Percentiles rank a stretch among this genome's conserved stretches.
These are phyloP conservation scores for Shiraia sp. DNA, from an alignment of 2,329 filamentous ascomycete species.

Conservation along the genomic window DNA sequence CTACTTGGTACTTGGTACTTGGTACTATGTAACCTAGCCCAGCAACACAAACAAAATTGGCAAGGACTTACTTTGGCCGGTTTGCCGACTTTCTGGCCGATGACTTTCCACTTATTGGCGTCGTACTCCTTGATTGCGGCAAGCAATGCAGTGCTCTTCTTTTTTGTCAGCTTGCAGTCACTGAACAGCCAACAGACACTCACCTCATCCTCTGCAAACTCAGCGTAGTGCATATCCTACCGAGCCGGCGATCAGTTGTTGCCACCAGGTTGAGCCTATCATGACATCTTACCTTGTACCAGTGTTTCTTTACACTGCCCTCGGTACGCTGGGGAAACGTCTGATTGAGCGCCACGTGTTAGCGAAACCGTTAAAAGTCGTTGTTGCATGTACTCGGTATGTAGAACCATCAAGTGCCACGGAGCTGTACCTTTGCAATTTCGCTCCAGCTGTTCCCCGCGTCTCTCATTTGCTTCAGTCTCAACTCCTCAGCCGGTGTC, in stretches of 20 bases:
- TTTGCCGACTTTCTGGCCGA: slow-evolving; percentile 95
- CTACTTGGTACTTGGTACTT: too few relatives aligned
- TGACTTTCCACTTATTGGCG: slow-evolving; percentile 97
- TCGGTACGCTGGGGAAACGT: slow-evolving; percentile 92
- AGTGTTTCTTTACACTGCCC: slow-evolving; percentile 98
- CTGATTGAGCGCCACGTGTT: slow-evolving; percentile 50
- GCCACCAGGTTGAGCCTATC: slow-evolving; percentile 14
- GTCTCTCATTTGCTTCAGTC: slow-evolving; percentile 92
- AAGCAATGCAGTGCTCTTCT: slow-evolving; percentile 75
- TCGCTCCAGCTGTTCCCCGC: slow-evolving; percentile 94
- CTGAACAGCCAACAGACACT: slow-evolving; percentile 21
- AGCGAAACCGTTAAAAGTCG: too few relatives aligned
- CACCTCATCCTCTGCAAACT: slow-evolving; percentile 97
- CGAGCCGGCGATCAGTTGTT: slow-evolving; percentile 25
- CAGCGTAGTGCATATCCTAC: slow-evolving; percentile 98
- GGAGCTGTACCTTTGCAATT: slow-evolving; percentile 79
- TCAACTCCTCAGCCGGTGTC: slow-evolving; percentile 91
- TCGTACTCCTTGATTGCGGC: slow-evolving; percentile 99
- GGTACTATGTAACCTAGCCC: too few relatives aligned
- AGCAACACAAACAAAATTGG: too few relatives aligned
- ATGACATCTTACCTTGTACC: slow-evolving; percentile 78
- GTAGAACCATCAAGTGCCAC: too few relatives aligned
- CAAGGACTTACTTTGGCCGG: slow-evolving; percentile 82
- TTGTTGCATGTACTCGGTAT: not conserved
- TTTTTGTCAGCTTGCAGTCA: slow-evolving; percentile 29